Base-by-base conservation (phyloP, 805 yeast genomes). In the Wickerhamiella slavikovae region DNA sequence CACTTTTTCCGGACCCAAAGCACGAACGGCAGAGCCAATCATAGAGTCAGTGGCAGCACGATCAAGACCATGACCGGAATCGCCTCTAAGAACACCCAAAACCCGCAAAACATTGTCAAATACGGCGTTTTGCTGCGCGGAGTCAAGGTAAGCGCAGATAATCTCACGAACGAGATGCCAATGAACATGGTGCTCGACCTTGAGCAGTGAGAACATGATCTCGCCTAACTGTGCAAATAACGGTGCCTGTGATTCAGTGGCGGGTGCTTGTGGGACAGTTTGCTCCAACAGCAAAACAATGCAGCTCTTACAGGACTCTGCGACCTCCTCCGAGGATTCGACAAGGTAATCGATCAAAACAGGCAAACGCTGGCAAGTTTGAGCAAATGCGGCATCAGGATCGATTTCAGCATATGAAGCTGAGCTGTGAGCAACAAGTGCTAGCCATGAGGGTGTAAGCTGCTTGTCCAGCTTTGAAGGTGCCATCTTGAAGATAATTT, bases 371-470 rank as follows among this genome's bases (percentile, higher is more conserved):
- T 54, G 53, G 7, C 80, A 74, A 5, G 77, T 45, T 38, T 65
- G 67, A 18, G 51, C 40, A 20, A 82, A 47, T 31, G 77, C 69
- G 24, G 58, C 52, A 12, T 55, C 39, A 4, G 71, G 62, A 33
- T 67, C 64, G 25, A 64, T 54, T n/a, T 49, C 50, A 4, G 75
- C 52, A 38, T 65, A 69, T 1, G 74, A 56, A 3, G 63, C 52
- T 27, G 66, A 55, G 27, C 85, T 92, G 44, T 80, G 82, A 6
- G 94, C 89, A 26, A 85, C 66, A 14, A 83, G 92, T 1, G 95
- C 93, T 24, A 82, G 63, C 98, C 98, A 89, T 9, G 94, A 67
- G 10, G 92, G 93, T 2, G 85, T 80, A 39, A 89, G 62, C 48
- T 80, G 83, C 18, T 73, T 61, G 46, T 89, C 96, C 41, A 72